These are phyloP conservation scores for Jatropha multifida DNA, from an alignment of 441 rosid genomes.

Conservation along the genomic window DNA sequence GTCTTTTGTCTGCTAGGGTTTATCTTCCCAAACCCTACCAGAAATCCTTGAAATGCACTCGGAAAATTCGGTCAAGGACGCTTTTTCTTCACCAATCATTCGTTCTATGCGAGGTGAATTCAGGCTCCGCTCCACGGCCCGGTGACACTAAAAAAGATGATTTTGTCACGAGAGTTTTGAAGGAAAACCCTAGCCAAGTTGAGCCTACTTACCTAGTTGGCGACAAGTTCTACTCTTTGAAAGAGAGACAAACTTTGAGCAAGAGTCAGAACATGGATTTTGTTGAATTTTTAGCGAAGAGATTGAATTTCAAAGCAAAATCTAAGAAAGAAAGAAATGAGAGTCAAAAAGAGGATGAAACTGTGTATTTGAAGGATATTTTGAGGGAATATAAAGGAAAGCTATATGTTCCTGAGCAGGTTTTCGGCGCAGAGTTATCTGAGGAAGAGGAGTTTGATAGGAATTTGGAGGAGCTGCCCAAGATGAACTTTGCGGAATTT, in stretches of 20 bases:
- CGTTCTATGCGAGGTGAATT: slow-evolving; percentile 49
- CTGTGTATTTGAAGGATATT: slow-evolving; percentile 76
- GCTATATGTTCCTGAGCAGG: slow-evolving; percentile 89
- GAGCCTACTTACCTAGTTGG: slow-evolving; percentile 71
- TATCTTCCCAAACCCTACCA: slow-evolving; percentile 38
- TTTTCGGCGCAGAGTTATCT: slow-evolving; percentile 63
- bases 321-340: slow-evolving; percentile 30
- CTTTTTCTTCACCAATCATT: slow-evolving; percentile 48
- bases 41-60: slow-evolving; percentile 25
- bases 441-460: slow-evolving; percentile 79
- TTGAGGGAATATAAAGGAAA: slow-evolving; percentile 82
- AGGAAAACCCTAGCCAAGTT: slow-evolving; percentile 89
- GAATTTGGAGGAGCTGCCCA: slow-evolving; percentile 62
- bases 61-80: slow-evolving; percentile 35
- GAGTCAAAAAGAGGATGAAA: slow-evolving; percentile 34
- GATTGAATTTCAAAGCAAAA: slow-evolving; percentile 41
- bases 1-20: slow-evolving; percentile 46
- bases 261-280: slow-evolving; percentile 40
- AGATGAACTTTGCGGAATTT: slow-evolving; percentile 72
- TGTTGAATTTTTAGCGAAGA: slow-evolving; percentile 44
- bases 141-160: slow-evolving; percentile 50
- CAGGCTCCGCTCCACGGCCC: slow-evolving; percentile 33
- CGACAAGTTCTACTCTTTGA: slow-evolving; percentile 53
- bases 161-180: slow-evolving; percentile 73
- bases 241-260: slow-evolving; percentile 56